Base-by-base conservation (phyloP, 2,329 filamentous ascomycete genomes). In the Aspergillus puulaauensis region DNA sequence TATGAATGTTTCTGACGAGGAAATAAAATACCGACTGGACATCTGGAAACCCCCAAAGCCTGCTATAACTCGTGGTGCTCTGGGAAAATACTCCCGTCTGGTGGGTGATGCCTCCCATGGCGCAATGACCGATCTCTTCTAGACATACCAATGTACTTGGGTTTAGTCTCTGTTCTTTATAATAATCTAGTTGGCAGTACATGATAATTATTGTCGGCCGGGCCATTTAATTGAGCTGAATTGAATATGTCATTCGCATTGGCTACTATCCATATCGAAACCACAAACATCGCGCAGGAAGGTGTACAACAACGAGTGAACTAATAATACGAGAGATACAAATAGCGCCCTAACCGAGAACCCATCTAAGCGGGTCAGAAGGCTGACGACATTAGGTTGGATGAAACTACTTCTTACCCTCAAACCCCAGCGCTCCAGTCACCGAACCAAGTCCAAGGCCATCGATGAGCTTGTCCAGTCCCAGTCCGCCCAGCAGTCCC, bases 401-500 rank as follows among this genome's bases (percentile, higher is more conserved):
- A 31, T 31, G 19, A 23, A 33, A 56, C 65, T 77, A 79, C 72
- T 82, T 80, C 68, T 84, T 81, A 64, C 81, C 79, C 21, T 71
- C 74, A 49, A 79, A 50, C 19, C 69, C 70, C 27, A 73, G 59
- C 7, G 73, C 69, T 49, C 74, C 70, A 3, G 75, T 77, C 41
- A 79, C 58, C 52, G 72, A 68, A 2, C 79, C 79, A 11, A 91
- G 76, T 21, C 82, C 82, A 11, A 84, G 71, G 33, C 75, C 70
- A 37, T 80, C 78, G 6, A 78, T 70, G n/a, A 85, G 61, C 50
- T 77, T 79, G 27, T 82, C 81, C 19, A 87, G 75, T 5, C 92
- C 92, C 21, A 96, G 83, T 1, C 88, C 83, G 6, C 86, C 85
- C 15, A 96, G 83, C 2, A 96, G 79, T 45, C 88, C 87, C 62